Conservation (phyloP, 2,329 filamentous ascomycete genomes). For the Trichoderma sp. region DNA sequence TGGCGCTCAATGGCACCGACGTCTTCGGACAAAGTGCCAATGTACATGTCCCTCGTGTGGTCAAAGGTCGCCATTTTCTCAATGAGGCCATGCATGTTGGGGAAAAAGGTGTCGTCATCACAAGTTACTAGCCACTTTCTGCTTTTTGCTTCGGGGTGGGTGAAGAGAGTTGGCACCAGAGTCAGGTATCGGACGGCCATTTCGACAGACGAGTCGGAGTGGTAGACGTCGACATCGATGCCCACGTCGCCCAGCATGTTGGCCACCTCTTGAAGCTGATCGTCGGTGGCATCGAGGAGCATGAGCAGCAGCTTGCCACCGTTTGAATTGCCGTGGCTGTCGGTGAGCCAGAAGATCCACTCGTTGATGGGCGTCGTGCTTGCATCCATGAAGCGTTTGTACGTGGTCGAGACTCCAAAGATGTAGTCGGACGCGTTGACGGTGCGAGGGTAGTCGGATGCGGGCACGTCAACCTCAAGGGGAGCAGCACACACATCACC, state of each 20-base stretch:
- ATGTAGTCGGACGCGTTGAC: conserved; percentile 57
- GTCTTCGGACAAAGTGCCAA: conserved; percentile 62
- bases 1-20: conserved; percentile 57
- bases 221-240: conserved; percentile 57
- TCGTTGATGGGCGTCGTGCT: conserved; percentile 54
- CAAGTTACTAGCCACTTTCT: conserved; percentile 62
- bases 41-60: conserved; percentile 51
- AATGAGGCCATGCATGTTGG: conserved; percentile 53
- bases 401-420: conserved; percentile 59
- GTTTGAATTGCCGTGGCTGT: conserved; percentile 53
- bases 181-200: conserved; percentile 59
- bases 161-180: conserved; percentile 53
- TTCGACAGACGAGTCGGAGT: conserved; percentile 50
- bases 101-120: conserved; percentile 65
- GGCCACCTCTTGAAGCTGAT: conserved; percentile 49
- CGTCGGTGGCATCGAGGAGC: conserved; percentile 51
- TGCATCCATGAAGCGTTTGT: conserved; percentile 50
- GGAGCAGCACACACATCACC: conserved; percentile 47
- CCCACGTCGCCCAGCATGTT: conserved; percentile 46
- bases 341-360: conserved; percentile 60
- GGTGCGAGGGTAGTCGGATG: conserved; percentile 48
- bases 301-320: conserved; percentile 55
- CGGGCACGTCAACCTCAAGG: conserved; percentile 49
- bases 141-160: conserved; percentile 44
- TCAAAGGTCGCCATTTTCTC: conserved; percentile 53